phyloP scores from a whole-genome alignment of 768 basidiomycete species.

The Kondoa malvinella region DNA sequence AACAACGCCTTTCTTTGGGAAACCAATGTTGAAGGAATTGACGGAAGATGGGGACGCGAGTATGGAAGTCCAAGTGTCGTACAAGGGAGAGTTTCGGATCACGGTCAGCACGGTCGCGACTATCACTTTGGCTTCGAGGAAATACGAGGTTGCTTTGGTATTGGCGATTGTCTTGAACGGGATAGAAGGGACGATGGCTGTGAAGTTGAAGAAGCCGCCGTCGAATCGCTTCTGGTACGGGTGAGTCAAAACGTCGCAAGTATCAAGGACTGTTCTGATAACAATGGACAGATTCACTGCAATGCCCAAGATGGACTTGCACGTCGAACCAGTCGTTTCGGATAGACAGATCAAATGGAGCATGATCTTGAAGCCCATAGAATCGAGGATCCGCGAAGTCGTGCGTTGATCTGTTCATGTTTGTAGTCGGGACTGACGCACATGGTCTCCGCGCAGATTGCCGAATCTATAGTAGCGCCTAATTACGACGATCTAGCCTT shows the following conservation, averaged over 20 bases:
- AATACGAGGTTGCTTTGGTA: constrained; percentile 52
- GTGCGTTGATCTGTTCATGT: constrained; percentile 36
- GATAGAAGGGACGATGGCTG: constrained; percentile 72
- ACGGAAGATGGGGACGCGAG: constrained; percentile 84
- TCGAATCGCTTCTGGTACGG: constrained; percentile 84
- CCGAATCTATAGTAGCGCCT: constrained; percentile 83
- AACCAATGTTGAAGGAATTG: constrained; percentile 95
- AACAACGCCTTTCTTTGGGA: constrained; percentile 68
- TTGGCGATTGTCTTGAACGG: constrained; percentile 75
- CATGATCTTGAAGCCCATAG: constrained; percentile 77
- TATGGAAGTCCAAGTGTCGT: constrained; percentile 65
- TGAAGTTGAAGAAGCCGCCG: constrained; percentile 77
- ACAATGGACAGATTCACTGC: constrained; percentile 50
- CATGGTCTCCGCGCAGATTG: constrained; percentile 43
- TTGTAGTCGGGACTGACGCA: background rate
- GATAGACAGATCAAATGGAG: constrained; percentile 86
- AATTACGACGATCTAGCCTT: constrained; percentile 98
- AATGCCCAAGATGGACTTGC: constrained; percentile 67
- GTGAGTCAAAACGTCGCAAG: constrained; percentile 31
- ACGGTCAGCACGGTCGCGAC: constrained; percentile 61
- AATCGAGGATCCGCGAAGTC: constrained; percentile 69
- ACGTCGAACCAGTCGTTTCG: constrained; percentile 85
- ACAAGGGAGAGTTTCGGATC: constrained; percentile 74
- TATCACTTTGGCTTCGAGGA: background rate
- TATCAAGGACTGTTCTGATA: background rate